Percentiles rank a stretch among this genome's conserved stretches.
phyloP scores from a whole-genome alignment of 2,329 filamentous ascomycete genomes.

The Apiospora kogelbergensis region DNA sequence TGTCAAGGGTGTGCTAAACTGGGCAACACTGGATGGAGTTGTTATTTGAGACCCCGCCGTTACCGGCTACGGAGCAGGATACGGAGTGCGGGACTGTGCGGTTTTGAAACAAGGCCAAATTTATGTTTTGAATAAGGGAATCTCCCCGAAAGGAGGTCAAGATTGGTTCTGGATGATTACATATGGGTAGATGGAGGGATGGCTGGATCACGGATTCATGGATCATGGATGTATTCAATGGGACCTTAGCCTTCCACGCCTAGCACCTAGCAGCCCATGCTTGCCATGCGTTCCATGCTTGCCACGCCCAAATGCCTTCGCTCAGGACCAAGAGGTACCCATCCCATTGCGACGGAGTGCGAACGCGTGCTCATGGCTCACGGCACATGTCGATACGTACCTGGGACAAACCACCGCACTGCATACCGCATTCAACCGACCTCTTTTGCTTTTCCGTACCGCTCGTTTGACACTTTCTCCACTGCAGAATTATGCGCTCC shows the following conservation, averaged over 20 bases:
- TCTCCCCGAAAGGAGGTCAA: neutral
- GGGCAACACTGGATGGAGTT: neutral
- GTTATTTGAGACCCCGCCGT: constrained; percentile 1
- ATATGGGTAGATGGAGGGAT: constrained; percentile 5
- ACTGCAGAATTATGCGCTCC: neutral
- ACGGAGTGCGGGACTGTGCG: neutral
- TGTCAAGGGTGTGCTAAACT: neutral
- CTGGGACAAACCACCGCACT: neutral
- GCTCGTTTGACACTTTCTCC: neutral
- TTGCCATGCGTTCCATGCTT: neutral
- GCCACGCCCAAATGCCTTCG: neutral
- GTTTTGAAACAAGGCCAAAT: neutral
- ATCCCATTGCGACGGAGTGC: neutral
- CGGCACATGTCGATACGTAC: neutral
- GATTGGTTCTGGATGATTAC: neutral
- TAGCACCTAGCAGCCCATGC: neutral
- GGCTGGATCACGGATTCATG: neutral
- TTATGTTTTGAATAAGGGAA: constrained; percentile 3
- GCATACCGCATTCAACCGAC: constrained; percentile 6
- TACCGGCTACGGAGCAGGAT: neutral
- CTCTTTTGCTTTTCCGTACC: neutral
- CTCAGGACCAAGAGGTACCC: no score
- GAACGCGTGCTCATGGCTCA: constrained; percentile 5
- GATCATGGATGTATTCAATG: constrained; percentile 3
- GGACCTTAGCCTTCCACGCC: neutral